Base-by-base conservation (phyloP, 2,329 filamentous ascomycete genomes). In the Aspergillus piperis region DNA sequence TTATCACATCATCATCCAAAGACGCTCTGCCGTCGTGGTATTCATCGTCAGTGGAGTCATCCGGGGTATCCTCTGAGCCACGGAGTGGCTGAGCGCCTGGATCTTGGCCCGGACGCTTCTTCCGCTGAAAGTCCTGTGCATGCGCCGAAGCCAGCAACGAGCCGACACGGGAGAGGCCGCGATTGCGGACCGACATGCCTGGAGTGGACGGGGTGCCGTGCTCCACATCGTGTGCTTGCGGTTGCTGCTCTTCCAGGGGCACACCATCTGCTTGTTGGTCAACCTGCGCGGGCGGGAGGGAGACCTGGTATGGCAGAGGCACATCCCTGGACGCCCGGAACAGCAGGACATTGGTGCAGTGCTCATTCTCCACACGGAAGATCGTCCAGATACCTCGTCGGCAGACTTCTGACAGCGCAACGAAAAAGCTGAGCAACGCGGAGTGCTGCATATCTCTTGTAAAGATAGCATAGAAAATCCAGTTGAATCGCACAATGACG, bases 281-380 rank as follows among this genome's bases (percentile, higher is more conserved):
- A 8, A 60, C 48, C 50, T 65, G 57, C 8, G 57, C 50, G 6
- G 60, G 53, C 23, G 65, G 67, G 1, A 70, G 54, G 6, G 76
- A 68, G 13, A 84, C 52, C 11, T 86, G 83, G 73, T 97, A 98
- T 0, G 94, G 94, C 0, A 98, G 82, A 0, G 92, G 92, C 0
- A 96, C 85, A 69, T 97, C 93, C 58, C 94, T 85, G 2, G 89
- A 92, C 3, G 95, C 95, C 65, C 96, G 92, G 83, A 96, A 96
- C 66, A 91, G 88, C 17, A 88, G 86, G 2, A 99, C 94, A 68
- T 97, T 96, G 58, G 90, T 88, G 77, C 92, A 96, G 77, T 99
- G 95, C 70, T 99, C 95, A 75, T 99, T 99, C 76, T 99, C 95
- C 25, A 99, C 93, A 42, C 95, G 91, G 74, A 99, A 90, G 3